Base-by-base conservation (phyloP, 352 stramenopile species). In the Thalassiosira mediterranea region DNA sequence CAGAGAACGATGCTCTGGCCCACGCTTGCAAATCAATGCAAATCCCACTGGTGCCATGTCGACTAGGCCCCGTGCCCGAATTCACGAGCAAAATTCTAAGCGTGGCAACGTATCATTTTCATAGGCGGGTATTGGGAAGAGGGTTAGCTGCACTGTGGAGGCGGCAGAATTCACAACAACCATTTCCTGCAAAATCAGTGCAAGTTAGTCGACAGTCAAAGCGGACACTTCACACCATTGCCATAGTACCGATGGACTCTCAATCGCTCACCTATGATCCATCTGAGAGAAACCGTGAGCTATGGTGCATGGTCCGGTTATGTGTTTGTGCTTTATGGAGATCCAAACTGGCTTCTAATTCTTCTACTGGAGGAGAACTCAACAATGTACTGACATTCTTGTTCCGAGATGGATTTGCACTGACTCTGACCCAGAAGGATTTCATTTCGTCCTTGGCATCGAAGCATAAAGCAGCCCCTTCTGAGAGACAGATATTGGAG, bases 41-140 rank as follows among this genome's bases (percentile, higher is more conserved):
- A 1, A 72, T 89, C 47, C 73, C 76, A 31, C 48, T 84, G 4
- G 63, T 89, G 13, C 67, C 63, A 2, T 78, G 88, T 60, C 75
- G 85, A 19, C 79, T 91, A n/a, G 84, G 84, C 15, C 75, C 70
- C 15, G 82, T 90, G 4, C 72, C 86, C 8, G 83, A 91, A 58
- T 91, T 92, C 56, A 90, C 87, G n/a, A 88, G 74, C 31, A 92
- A 91, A 25, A 92, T 92, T 59, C 53, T 92, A 11, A 72, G 76
- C 29, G 61, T 90, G 5, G 60, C 87, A 15, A 66, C 76, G 11
- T 81, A 76, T 70, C 87, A 92, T 79, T 72, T 81, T 40, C 69
- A 52, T 38, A 57, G 74, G 49, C 10, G 66, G 17, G 23, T 61
- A 1, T 53, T 90, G 11, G 58, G 66, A 31, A 7, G 15, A 28